Evolutionary conservation across 129 eudicot genomes (phyloP).

Genomic region (Artemisia argyi): DNA sequence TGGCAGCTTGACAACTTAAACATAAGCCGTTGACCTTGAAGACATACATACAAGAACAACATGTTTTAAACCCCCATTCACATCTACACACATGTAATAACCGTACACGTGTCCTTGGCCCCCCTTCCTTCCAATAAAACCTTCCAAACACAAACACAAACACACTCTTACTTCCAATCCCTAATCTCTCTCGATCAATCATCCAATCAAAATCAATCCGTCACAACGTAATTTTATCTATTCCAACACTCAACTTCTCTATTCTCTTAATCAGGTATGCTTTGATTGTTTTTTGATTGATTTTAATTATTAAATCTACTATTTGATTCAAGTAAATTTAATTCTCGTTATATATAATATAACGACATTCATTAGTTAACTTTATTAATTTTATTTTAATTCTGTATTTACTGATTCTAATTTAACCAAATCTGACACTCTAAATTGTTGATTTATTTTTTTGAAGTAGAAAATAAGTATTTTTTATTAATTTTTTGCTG

Average conservation of each 20-base stretch:
- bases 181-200: constrained; percentile 45
- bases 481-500: constrained; percentile 29
- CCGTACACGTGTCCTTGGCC: constrained; percentile 49
- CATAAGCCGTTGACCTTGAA: no score
- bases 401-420: no score
- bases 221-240: constrained; percentile 25
- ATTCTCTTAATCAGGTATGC: constrained; percentile 25
- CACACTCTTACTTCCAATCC: constrained; percentile 34
- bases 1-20: no score
- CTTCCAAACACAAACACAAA: constrained; percentile 47
- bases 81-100: constrained; percentile 37
- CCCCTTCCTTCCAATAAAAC: constrained; percentile 25
- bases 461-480: background rate
- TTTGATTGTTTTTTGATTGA: background rate
- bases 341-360: no score
- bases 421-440: background rate
- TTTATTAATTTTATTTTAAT: no score
- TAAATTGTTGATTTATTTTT: constrained; percentile 14
- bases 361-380: no score
- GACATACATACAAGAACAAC: no score
- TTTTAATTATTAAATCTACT: no score
- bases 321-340: background rate
- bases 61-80: background rate
- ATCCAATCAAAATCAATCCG: constrained; percentile 16
- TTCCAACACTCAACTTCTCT: constrained; percentile 13